Evolutionary conservation across 495 filamentous ascomycete species (phyloP).

Genomic region (Hyaloscypha hepaticicola): DNA sequence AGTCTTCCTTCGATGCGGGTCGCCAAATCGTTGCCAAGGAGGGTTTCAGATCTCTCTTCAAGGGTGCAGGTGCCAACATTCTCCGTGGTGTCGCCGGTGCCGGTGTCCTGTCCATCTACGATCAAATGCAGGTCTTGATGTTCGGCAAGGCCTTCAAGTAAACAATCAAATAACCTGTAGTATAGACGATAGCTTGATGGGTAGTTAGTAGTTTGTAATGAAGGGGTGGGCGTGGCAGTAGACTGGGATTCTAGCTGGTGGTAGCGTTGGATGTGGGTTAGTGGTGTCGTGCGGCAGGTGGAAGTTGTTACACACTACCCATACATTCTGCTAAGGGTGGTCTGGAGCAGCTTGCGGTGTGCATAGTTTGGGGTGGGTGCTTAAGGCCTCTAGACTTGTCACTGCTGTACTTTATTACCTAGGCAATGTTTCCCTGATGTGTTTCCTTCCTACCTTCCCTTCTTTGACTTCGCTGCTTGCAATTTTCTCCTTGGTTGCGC

Average conservation of each 20-base stretch:
- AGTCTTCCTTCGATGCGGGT: slow-evolving; percentile 87
- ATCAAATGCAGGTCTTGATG: slow-evolving; percentile 96
- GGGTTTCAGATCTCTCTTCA: slow-evolving; percentile 98
- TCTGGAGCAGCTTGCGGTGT: slow-evolving; percentile 41
- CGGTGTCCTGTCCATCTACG: slow-evolving; percentile 99
- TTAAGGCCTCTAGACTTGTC: slow-evolving; percentile 24
- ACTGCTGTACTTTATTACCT: slow-evolving; percentile 63
- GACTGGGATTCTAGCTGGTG: slow-evolving; percentile 25
- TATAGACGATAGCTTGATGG: slow-evolving; percentile 19
- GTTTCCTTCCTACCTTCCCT: slow-evolving; percentile 43
- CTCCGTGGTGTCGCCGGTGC: slow-evolving; percentile 99
- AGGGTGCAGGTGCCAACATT: slow-evolving; percentile 99
- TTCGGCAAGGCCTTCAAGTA: slow-evolving; percentile 99
- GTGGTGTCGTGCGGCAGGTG: slow-evolving; percentile 30
- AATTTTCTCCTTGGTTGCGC: slow-evolving; percentile 26
- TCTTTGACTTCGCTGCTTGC: slow-evolving; percentile 26
- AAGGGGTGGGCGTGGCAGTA: slow-evolving; percentile 34
- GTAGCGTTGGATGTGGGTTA: slow-evolving; percentile 31
- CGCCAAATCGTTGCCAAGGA: slow-evolving; percentile 95
- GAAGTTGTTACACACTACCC: slow-evolving; percentile 38
- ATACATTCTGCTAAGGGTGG: slow-evolving; percentile 41
- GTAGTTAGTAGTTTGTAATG: slow-evolving; percentile 33
- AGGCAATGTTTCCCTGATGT: slow-evolving; percentile 56
- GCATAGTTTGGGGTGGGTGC: slow-evolving; percentile 29
- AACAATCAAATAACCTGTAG: slow-evolving; percentile 40